Evolutionary conservation across 1,139 yeast genomes (phyloP).

Genomic region (Nakaseomyces nivariensis): DNA sequence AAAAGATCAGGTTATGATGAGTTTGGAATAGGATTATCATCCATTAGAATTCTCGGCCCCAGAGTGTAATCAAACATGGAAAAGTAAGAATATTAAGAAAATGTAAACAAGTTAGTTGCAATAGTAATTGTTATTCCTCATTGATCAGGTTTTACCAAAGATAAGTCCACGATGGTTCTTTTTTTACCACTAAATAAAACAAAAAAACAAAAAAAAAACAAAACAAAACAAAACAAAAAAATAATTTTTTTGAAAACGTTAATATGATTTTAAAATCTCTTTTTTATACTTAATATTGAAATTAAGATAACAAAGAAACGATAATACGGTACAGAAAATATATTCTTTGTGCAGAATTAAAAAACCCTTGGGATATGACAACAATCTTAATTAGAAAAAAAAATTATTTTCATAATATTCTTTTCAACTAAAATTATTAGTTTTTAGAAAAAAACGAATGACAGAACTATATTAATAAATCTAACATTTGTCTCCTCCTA

Average conservation of each 20-base stretch:
- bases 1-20: not conserved
- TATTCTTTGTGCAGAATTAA: conserved; percentile 4
- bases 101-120: not conserved
- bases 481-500: not conserved
- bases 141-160: conserved; percentile 1
- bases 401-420: not conserved
- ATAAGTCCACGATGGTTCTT: not conserved
- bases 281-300: conserved; percentile 12
- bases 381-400: not conserved
- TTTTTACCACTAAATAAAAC: conserved; percentile 1
- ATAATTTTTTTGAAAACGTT: conserved; percentile 10
- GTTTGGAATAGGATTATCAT: conserved; percentile 3
- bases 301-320: conserved; percentile 10
- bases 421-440: not conserved
- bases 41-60: conserved; percentile 52
- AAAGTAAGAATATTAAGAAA: not conserved
- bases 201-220: conserved; percentile 3
- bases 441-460: not conserved
- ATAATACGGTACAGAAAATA: conserved; percentile 4
- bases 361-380: conserved; percentile 4
- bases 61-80: conserved; percentile 77
- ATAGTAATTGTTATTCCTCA: not conserved
- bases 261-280: conserved; percentile 12
- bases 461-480: not conserved
- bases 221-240: conserved; percentile 2